phyloP scores from a whole-genome alignment of 306 rosid species.

The Dryas alaskensis region DNA sequence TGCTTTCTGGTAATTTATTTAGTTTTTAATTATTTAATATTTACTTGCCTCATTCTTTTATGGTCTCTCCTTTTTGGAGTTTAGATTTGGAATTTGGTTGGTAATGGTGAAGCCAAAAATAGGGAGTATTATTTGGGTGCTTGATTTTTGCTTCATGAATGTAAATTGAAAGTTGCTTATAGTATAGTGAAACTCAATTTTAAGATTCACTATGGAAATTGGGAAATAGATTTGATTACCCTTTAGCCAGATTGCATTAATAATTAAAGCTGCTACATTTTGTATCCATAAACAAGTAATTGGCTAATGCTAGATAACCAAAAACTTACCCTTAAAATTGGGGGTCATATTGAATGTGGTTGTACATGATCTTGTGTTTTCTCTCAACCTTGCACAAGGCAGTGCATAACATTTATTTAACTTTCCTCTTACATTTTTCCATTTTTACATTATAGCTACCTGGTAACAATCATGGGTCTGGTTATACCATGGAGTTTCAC shows the following conservation, averaged over 20 bases:
- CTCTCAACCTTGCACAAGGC: conserved; percentile 1
- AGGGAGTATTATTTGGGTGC: neutral
- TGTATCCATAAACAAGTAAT: neutral
- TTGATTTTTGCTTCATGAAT: neutral
- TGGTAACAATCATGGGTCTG: conserved; percentile 86
- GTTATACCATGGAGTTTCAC: conserved; percentile 92
- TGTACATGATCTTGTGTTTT: neutral
- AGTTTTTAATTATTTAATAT: neutral
- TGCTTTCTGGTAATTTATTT: conserved; percentile 66
- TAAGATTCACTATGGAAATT: neutral
- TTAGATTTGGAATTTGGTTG: conserved; percentile 4
- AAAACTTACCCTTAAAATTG: too few relatives aligned
- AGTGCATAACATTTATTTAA: conserved; percentile 4
- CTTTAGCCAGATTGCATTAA: neutral
- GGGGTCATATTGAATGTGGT: too few relatives aligned
- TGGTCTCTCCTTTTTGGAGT: neutral
- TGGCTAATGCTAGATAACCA: too few relatives aligned
- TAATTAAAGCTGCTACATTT: neutral
- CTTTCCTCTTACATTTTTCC: neutral
- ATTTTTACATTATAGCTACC: conserved; percentile 47
- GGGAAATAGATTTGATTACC: neutral
- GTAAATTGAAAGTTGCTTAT: neutral
- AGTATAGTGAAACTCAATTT: neutral
- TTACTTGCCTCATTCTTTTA: neutral
- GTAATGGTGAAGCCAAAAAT: neutral